These are phyloP conservation scores for Coniella vitis DNA, from an alignment of 2,329 filamentous ascomycete genomes.

Conservation along the genomic window DNA sequence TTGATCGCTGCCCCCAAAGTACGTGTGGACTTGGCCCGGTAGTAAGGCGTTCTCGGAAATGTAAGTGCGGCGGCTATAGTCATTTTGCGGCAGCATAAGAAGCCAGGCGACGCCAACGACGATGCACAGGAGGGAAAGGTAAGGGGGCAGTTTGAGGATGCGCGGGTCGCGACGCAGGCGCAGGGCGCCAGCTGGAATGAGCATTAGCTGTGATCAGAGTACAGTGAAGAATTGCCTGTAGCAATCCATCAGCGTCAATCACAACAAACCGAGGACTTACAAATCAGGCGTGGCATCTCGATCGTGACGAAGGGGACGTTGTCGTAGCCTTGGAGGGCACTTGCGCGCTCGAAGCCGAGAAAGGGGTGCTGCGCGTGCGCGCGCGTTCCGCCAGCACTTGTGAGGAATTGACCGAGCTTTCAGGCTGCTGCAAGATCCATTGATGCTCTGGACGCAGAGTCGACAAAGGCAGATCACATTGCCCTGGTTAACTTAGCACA, in stretches of 20 bases:
- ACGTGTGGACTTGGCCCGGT: conserved; percentile 94
- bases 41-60: conserved; percentile 96
- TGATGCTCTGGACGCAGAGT: neutral
- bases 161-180: conserved; percentile 73
- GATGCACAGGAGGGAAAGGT: conserved; percentile 79
- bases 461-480: neutral
- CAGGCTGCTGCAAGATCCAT: conserved; percentile 2
- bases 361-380: conserved; percentile 8
- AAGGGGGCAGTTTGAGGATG: conserved; percentile 76
- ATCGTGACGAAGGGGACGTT: neutral
- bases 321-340: neutral
- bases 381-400: conserved; percentile 2
- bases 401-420: neutral
- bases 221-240: neutral
- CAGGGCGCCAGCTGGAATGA: conserved; percentile 49
- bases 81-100: conserved; percentile 78
- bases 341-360: neutral
- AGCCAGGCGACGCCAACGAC: conserved; percentile 84
- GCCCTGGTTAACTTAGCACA: neutral
- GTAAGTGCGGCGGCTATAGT: conserved; percentile 88
- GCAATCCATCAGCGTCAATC: neutral
- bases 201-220: neutral
- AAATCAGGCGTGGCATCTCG: conserved; percentile 47
- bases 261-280: conserved; percentile 29
- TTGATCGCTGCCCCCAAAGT: conserved; percentile 94